These are phyloP conservation scores for Geotrichum candidum DNA, from an alignment of 1,139 yeast species.

Conservation along the genomic window DNA sequence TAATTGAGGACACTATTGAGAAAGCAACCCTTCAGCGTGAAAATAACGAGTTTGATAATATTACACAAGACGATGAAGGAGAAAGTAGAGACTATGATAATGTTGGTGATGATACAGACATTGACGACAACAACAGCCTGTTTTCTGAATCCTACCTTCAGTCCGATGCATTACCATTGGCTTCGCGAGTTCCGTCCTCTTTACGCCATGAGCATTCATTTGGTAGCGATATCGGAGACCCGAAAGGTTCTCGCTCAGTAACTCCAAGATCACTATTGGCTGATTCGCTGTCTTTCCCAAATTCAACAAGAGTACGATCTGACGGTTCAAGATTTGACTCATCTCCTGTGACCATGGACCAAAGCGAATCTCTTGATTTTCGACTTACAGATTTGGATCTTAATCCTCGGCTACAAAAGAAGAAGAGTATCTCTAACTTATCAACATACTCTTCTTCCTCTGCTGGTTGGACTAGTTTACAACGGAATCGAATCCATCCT, in stretches of 20 bases:
- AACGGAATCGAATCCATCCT: slow-evolving; percentile 16
- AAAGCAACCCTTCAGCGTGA: slow-evolving; percentile 42
- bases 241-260: slow-evolving; percentile 6
- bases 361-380: slow-evolving; percentile 9
- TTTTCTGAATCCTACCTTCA: slow-evolving; percentile 26
- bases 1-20: slow-evolving; percentile 60
- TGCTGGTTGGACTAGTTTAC: slow-evolving; percentile 14
- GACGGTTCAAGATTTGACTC: background rate
- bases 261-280: slow-evolving; percentile 15
- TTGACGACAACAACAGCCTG: slow-evolving; percentile 15
- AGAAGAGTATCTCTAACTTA: slow-evolving; percentile 13
- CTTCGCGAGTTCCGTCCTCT: slow-evolving; percentile 1
- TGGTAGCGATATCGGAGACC: slow-evolving; percentile 6
- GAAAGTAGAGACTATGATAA: slow-evolving; percentile 18
- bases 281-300: slow-evolving; percentile 4
- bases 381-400: slow-evolving; percentile 25
- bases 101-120: slow-evolving; percentile 16
- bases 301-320: background rate
- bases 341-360: slow-evolving; percentile 4
- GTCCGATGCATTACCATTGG: slow-evolving; percentile 20
- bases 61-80: slow-evolving; percentile 12
- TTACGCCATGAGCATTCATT: background rate
- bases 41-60: slow-evolving; percentile 19
- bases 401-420: slow-evolving; percentile 17
- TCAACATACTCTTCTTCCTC: slow-evolving; percentile 13